Evolutionary conservation across 2,329 filamentous ascomycete species (phyloP), one percentile per base, ranked within the genome.

Genomic region (Monosporascus sp.): DNA sequence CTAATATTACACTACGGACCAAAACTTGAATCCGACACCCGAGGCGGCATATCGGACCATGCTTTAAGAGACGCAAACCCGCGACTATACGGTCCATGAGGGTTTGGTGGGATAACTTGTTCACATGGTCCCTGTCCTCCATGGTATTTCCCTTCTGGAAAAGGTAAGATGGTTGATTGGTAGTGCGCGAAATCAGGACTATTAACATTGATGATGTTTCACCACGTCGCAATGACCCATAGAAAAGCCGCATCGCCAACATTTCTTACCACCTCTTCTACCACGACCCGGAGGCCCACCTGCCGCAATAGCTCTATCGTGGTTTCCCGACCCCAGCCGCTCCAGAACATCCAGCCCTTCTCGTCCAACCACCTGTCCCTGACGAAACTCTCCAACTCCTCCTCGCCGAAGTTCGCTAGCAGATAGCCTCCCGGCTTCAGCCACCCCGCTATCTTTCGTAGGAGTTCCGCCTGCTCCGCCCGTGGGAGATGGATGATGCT

Each of bases 341-440:
- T 75, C 72, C 70, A 74, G 51, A 64, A 77, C 68, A 74, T 72
- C 74, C 74, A 76, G 2, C 69, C 72, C 40, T 70, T 60, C 14
- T 72, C 64, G 2, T 57, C 60, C 20, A 76, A 59, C 73, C 74
- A 75, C 37, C 63, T 55, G 20, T 72, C 68, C 49, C 62, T 58
- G 15, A 71, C 67, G 2, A 58, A 44, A 1, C 63, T 64, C 37
- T 67, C 62, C 18, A 48, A 55, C 24, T 63, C 65, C 40, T 64
- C 62, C 24, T 55, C 68, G 2, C 67, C 51, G 54, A 82, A 76
- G 58, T 78, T 81, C 7, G 70, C 72, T 26, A 84, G 70, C 22
- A 84, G 57, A 38, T 68, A 68, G 1, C 80, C 80, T 0, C 77
- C 78, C 0, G 76, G 75, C 57, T 72, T 76, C 38, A 84, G 61